These are phyloP conservation scores for Yamadazyma friedrichii DNA, from an alignment of 1,139 yeast species.

Conservation along the genomic window DNA sequence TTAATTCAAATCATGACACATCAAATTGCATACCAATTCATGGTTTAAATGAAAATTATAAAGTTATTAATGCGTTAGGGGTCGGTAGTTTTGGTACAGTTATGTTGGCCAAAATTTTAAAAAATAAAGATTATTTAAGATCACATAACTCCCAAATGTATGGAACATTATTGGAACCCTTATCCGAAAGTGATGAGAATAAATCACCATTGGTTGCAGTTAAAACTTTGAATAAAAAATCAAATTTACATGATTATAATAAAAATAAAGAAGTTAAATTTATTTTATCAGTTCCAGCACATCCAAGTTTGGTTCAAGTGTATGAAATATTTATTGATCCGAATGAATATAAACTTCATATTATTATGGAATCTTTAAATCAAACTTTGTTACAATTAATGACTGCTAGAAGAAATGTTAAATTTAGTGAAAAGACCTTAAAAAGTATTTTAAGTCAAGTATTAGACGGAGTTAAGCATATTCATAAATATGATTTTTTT, in stretches of 20 bases:
- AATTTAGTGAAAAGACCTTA: slow-evolving; percentile 58
- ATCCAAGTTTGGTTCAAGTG: slow-evolving; percentile 68
- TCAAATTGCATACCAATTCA: slow-evolving; percentile 32
- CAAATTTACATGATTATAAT: slow-evolving; percentile 55
- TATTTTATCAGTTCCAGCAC: slow-evolving; percentile 68
- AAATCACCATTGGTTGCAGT: slow-evolving; percentile 67
- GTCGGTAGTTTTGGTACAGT: slow-evolving; percentile 81
- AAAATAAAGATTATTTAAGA: slow-evolving; percentile 14
- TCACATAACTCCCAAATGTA: slow-evolving; percentile 14
- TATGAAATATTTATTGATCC: slow-evolving; percentile 78
- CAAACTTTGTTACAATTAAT: slow-evolving; percentile 76
- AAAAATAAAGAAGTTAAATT: slow-evolving; percentile 74
- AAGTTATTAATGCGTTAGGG: slow-evolving; percentile 56
- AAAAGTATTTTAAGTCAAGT: slow-evolving; percentile 70
- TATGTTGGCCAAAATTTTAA: slow-evolving; percentile 50
- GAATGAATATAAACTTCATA: slow-evolving; percentile 56
- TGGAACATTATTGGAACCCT: slow-evolving; percentile 54
- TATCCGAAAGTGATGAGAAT: slow-evolving; percentile 24
- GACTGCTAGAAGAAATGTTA: slow-evolving; percentile 49
- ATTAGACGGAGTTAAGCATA: slow-evolving; percentile 74
- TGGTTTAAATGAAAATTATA: slow-evolving; percentile 45
- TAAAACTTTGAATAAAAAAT: slow-evolving; percentile 67
- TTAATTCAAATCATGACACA: background rate
- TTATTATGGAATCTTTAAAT: slow-evolving; percentile 87
- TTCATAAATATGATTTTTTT: slow-evolving; percentile 70